Percentiles rank a stretch among this genome's conserved stretches.
phyloP scores from a whole-genome alignment of 768 basidiomycete species.

The Cystofilobasidium ferigula region DNA sequence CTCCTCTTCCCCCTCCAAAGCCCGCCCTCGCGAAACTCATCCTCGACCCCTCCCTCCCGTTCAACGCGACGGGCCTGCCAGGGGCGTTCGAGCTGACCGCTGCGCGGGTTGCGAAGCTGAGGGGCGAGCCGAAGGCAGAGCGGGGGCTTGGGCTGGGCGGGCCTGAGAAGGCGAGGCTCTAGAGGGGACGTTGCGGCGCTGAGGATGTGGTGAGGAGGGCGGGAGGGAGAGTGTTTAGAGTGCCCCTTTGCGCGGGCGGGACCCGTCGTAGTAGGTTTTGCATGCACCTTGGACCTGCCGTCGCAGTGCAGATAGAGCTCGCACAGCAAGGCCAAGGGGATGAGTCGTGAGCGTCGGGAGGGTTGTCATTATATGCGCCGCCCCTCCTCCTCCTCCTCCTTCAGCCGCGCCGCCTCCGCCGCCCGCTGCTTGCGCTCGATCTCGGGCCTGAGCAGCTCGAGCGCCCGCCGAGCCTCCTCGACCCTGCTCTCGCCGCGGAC shows the following conservation, averaged over 20 bases:
- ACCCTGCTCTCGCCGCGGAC: constrained; percentile 1
- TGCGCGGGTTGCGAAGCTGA: not conserved
- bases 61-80: constrained; percentile 7
- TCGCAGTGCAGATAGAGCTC: too few relatives aligned
- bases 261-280: too few relatives aligned
- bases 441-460: not conserved
- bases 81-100: constrained; percentile 10
- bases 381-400: too few relatives aligned
- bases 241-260: too few relatives aligned
- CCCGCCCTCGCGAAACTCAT: constrained; percentile 1
- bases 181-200: too few relatives aligned
- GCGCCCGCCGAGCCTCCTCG: not conserved
- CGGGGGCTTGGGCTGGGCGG: not conserved
- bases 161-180: not conserved
- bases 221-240: too few relatives aligned
- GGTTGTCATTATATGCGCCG: too few relatives aligned
- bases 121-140: not conserved
- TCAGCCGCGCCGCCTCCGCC: too few relatives aligned
- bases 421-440: not conserved
- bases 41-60: not conserved
- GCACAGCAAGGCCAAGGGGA: too few relatives aligned
- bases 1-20: not conserved
- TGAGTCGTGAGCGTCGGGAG: too few relatives aligned
- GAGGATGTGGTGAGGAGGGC: too few relatives aligned
- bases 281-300: too few relatives aligned